phyloP scores from a whole-genome alignment of 306 rosid species.

The Quercus variabilis region DNA sequence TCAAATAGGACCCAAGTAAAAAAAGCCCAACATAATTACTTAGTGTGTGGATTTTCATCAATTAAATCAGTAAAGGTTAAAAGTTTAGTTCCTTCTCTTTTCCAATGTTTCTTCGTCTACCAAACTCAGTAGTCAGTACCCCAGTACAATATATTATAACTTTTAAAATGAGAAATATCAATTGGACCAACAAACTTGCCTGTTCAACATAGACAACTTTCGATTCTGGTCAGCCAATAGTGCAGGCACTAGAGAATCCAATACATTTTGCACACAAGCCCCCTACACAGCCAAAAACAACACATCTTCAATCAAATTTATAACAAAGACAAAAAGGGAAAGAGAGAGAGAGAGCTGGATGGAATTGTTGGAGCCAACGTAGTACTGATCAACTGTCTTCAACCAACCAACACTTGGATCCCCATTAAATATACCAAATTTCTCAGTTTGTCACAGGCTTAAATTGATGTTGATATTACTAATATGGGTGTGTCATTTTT shows the following conservation, averaged over 20 bases:
- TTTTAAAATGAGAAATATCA: too few relatives aligned
- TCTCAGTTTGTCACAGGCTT: too few relatives aligned
- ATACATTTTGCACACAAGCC: constrained; percentile 72
- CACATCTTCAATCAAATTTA: background rate
- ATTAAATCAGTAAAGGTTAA: too few relatives aligned
- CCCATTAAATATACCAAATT: too few relatives aligned
- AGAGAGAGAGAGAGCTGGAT: constrained; percentile 29
- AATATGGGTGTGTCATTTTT: too few relatives aligned
- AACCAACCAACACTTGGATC: constrained; percentile 43
- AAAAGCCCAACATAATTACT: too few relatives aligned
- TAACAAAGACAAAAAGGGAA: background rate
- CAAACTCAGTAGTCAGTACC: background rate
- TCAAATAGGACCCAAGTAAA: too few relatives aligned
- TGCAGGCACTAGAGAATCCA: constrained; percentile 49
- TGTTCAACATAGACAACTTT: constrained; percentile 78
- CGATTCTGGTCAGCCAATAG: constrained; percentile 68
- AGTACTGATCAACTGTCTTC: constrained; percentile 57
- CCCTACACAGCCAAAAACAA: constrained; percentile 30
- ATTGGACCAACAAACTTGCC: constrained; percentile 33
- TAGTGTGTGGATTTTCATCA: too few relatives aligned
- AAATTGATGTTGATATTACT: too few relatives aligned
- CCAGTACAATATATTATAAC: too few relatives aligned
- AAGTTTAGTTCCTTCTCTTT: background rate
- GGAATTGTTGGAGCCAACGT: constrained; percentile 58
- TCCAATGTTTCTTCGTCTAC: background rate